Evolutionary conservation across 306 rosid species (phyloP), one percentile per base, ranked within the genome.

Genomic region (Oemleria cerasiformis): DNA sequence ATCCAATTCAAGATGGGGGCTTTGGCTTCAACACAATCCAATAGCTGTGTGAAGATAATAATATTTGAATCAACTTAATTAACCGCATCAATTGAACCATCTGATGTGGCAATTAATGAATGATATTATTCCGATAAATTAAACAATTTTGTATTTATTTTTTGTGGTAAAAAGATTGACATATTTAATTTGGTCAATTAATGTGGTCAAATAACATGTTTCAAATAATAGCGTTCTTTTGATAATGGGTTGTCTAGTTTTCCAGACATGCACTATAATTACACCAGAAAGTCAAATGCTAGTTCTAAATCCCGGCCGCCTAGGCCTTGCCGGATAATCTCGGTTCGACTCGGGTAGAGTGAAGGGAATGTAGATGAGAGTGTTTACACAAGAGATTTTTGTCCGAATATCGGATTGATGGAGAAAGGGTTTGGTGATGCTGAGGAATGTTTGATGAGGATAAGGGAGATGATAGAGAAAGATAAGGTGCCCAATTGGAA

Each of bases 271-370:
- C 75, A 65, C 54, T n/a, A n/a, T n/a, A n/a, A n/a, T 10, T 62
- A 50, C 49, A 59, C 1, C 43, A n/a, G 30, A 2, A 63, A 57
- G 13, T 3, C 64, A 16, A 72, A 15, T 40, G 40, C 70, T 40
- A 2, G 39, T 34, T 43, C 74, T 38, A 30, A 23, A 13, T 15
- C 23, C n/a, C 82, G 80, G 1, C 88, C 96, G 21, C 96, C 96
- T 0, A 61, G 98, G 72, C 98, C 98, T 8, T 85, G 87, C 57
- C 85, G 98, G 66, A 92, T 92, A 73, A 88, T 92, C 72, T 83
- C 90, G 23, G 96, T 92, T 3, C 83, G 98, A 41, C 98, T 90
- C 15, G 98, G 98, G 40, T 82, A 92, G 81, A 88, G 92, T 21
- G 85, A 88, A 75, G 97, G 98, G 0, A 92, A 92, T 77, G 82